Evolutionary conservation across 2,329 filamentous ascomycete genomes (phyloP), one percentile per base, ranked within the genome.

Genomic region (Pyricularia grisea): DNA sequence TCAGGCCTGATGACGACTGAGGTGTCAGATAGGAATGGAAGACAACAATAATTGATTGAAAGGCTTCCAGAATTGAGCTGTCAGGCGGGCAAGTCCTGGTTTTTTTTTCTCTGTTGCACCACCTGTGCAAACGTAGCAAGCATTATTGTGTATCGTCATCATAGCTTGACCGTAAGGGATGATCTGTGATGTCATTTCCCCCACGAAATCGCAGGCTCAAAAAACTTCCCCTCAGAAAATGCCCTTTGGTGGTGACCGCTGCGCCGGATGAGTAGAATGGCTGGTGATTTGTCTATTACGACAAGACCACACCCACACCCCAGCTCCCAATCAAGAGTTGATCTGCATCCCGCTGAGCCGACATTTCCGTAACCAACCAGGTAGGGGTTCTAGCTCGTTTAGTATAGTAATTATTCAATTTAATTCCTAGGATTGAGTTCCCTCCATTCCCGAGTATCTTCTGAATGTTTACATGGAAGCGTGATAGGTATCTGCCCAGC

Each of bases 211-310:
- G 42, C 20, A 55, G 42, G 42, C 3, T n/a, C 33, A 14, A 6
- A 42, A 42, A 42, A 42, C 33, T 42, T 42, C 42, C 42, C 42
- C 42, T 55, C 42, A 55, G 42, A n/a, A 55, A 55, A n/a, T 20
- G 17, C 42, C 20, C 20, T 55, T 20, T 20, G 17, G 20, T n/a
- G 4, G 42, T n/a, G 14, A 50, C 42, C 17, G 20, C 20, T 50
- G 42, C 20, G 42, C 42, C 20, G 42, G n/a, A 55, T 55, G 42
- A n/a, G 1, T 14, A 10, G n/a, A n/a, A 2, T 61, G 58, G 58
- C 58, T 28, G 58, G 58, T 61, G 58, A 61, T 61, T 61, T 28
- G 58, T 61, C 58, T 61, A 61, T 61, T 61, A 61, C 58, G 58
- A 61, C 23, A 61, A 10, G 10, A 61, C 58, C n/a, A 28, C 58